Evolutionary conservation across 768 basidiomycete genomes (phyloP).

Genomic region (Cubamyces lactineus): DNA sequence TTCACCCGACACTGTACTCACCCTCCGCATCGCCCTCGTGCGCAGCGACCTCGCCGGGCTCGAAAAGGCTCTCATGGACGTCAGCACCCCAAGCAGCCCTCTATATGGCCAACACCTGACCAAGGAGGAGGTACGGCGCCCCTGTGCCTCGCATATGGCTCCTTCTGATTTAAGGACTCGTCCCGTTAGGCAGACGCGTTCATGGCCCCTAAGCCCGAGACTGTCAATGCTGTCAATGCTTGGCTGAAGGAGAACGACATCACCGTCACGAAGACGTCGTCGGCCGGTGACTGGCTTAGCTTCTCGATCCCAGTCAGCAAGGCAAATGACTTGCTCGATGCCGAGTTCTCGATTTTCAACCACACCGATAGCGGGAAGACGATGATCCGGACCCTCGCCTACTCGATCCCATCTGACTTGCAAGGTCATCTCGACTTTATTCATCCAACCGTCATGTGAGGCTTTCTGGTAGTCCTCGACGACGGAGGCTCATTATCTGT

Average conservation of each 20-base stretch:
- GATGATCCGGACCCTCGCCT: conserved; percentile 40
- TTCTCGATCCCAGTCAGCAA: conserved; percentile 37
- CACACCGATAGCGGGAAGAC: conserved; percentile 35
- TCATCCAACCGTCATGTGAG: conserved; percentile 36
- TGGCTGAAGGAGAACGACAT: conserved; percentile 36
- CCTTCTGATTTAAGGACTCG: neutral
- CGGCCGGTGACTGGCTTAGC: conserved; percentile 41
- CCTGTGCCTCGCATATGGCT: neutral
- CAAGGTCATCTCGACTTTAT: conserved; percentile 36
- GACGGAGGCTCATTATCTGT: conserved; percentile 14
- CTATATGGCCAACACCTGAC: conserved; percentile 43
- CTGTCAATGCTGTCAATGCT: conserved; percentile 30
- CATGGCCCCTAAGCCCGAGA: conserved; percentile 33
- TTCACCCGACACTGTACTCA: conserved; percentile 35
- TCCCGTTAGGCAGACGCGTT: conserved; percentile 32
- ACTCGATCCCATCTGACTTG: conserved; percentile 41
- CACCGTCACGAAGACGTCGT: conserved; percentile 28
- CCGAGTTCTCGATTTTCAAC: conserved; percentile 40
- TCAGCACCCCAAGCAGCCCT: conserved; percentile 42
- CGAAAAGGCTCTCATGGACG: conserved; percentile 39
- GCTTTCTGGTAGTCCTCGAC: conserved; percentile 29
- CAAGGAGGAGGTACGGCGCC: conserved; percentile 40
- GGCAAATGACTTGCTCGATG: conserved; percentile 40
- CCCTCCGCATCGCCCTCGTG: conserved; percentile 42
- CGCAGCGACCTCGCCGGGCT: conserved; percentile 42